These are phyloP conservation scores for Trametes polyzona DNA, from an alignment of 1,284 basidiomycete genomes.

Conservation along the genomic window DNA sequence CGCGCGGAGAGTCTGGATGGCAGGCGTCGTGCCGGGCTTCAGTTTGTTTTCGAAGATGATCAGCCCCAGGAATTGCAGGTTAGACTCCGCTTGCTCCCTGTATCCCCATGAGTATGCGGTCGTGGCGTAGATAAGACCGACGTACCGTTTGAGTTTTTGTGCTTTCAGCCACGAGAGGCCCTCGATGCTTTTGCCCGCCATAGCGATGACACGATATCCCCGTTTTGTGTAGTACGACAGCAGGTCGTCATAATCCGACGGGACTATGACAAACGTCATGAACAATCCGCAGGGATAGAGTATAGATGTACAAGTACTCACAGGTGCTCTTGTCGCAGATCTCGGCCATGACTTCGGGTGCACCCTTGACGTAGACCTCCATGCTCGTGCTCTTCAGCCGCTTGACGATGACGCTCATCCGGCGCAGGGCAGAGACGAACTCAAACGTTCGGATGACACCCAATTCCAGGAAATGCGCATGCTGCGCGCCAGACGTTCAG, in stretches of 20 bases:
- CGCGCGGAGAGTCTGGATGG: constrained; percentile 86
- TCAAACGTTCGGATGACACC: constrained; percentile 98
- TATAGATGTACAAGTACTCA: constrained; percentile 45
- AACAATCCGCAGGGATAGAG: background rate
- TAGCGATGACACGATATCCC: constrained; percentile 97
- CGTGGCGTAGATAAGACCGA: constrained; percentile 1
- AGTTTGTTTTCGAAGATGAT: constrained; percentile 99
- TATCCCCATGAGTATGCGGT: background rate
- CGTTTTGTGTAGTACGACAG: constrained; percentile 97
- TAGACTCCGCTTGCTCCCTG: constrained; percentile 94
- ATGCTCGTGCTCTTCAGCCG: constrained; percentile 92
- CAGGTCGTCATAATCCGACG: constrained; percentile 95
- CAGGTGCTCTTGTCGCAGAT: constrained; percentile 91
- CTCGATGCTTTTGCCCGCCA: constrained; percentile 95
- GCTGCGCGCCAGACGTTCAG: no score
- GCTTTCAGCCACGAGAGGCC: constrained; percentile 97
- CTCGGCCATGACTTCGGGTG: constrained; percentile 96
- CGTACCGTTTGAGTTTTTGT: constrained; percentile 91
- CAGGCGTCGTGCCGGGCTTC: constrained; percentile 91
- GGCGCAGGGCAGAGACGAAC: constrained; percentile 90
- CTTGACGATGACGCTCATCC: constrained; percentile 99
- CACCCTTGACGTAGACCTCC: constrained; percentile 99
- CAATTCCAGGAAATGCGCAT: constrained; percentile 94
- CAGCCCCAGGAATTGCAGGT: constrained; percentile 90
- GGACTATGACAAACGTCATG: constrained; percentile 58